These are phyloP conservation scores for Aaosphaeria arxii DNA, from an alignment of 2,329 filamentous ascomycete genomes.

Conservation along the genomic window DNA sequence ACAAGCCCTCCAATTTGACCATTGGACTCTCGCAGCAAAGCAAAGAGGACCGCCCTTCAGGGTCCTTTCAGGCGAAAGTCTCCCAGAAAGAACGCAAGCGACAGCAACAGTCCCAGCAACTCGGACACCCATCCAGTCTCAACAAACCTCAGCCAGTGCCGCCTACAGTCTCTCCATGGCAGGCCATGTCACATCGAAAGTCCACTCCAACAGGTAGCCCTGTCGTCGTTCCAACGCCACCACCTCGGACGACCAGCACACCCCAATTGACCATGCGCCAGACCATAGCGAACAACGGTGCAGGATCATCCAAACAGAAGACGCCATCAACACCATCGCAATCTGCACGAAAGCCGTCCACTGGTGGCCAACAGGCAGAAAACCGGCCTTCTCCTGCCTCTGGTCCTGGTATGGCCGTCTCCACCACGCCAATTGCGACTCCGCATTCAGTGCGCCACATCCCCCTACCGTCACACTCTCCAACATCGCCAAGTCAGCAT, in stretches of 20 bases:
- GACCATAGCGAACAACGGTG: slow-evolving; percentile 46
- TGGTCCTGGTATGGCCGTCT: slow-evolving; percentile 32
- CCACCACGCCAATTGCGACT: slow-evolving; percentile 31
- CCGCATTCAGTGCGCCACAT: slow-evolving; percentile 49
- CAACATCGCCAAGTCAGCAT: slow-evolving; percentile 62
- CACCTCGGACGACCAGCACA: slow-evolving; percentile 31
- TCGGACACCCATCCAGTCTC: slow-evolving; percentile 16
- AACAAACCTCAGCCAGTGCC: slow-evolving; percentile 28
- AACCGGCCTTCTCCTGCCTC: slow-evolving; percentile 17
- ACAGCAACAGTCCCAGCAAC: slow-evolving; percentile 36
- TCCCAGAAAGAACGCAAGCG: slow-evolving; percentile 91
- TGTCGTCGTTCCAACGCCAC: slow-evolving; percentile 12
- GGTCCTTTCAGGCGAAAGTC: slow-evolving; percentile 56
- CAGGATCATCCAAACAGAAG: slow-evolving; percentile 4
- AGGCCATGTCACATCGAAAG: slow-evolving; percentile 29
- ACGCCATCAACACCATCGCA: slow-evolving; percentile 5
- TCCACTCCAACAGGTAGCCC: slow-evolving; percentile 23
- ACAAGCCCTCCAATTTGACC: slow-evolving; percentile 52
- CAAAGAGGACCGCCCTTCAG: slow-evolving; percentile 31
- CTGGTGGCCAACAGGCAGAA: slow-evolving; percentile 20
- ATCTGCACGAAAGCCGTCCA: slow-evolving; percentile 8
- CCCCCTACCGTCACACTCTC: slow-evolving; percentile 55
- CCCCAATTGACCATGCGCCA: slow-evolving; percentile 61
- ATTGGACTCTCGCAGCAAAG: slow-evolving; percentile 49
- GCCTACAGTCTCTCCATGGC: slow-evolving; percentile 33